Evolutionary conservation across 1,284 basidiomycete genomes (phyloP), one percentile per base, ranked within the genome.

Genomic region (Melanopsichium pennsylvanicum): DNA sequence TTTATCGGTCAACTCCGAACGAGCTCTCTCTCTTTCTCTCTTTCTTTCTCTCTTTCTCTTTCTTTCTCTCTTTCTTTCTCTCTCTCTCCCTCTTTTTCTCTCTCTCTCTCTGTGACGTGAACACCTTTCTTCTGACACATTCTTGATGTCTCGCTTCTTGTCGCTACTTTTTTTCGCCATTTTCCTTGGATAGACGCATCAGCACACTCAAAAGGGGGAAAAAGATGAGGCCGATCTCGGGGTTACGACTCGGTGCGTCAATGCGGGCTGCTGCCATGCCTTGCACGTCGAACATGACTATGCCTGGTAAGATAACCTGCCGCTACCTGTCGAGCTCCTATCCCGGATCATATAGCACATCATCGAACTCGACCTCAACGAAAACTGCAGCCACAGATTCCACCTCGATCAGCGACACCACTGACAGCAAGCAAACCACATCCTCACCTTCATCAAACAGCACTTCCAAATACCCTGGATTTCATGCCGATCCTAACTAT

Each of bases 401-500:
- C 11, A 26, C 38, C 6, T 16, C 38, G 21, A n/a, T n/a, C n/a
- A n/a, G n/a, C 27, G 27, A 29, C 27, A 8, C 27, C 8, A 7
- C 27, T 13, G 13, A 29, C 27, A 29, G 27, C 27, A 13, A 29
- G 7, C 8, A 13, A 7, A 13, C 25, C 12, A 8, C 39, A 5
- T 16, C 57, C 16, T 33, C 47, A 22, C 25, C 47, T 29, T 39
- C 34, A 19, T 19, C 33, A 13, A 29, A n/a, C 13, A 29, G 31
- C 13, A 27, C 54, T 5, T 7, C 40, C 7, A 48, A 52, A 8
- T 52, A 48, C 22, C 13, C 46, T 9, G 21, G 27, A 18, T 55
- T 50, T 46, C 32, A 44, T 9, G 46, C 40, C 4, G 36, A 42
- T 26, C 40, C 51, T 1, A n/a, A 26, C 22, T 47, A 39, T 42